Evolutionary conservation across 176 grass and related monocot genomes (phyloP).

Genomic region (Puccinellia tenuiflora): DNA sequence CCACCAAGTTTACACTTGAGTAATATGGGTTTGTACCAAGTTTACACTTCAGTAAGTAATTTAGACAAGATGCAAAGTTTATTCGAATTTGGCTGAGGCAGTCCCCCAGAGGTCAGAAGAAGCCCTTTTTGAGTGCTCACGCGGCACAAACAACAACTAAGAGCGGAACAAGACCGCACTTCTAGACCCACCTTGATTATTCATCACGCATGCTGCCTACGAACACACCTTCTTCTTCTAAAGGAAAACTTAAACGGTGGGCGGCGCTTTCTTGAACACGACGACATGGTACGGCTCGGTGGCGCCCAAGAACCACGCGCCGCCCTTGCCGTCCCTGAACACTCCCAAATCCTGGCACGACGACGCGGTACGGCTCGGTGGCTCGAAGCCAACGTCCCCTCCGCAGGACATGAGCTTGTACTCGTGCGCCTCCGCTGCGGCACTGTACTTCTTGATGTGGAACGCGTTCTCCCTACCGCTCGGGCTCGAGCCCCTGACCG

Average conservation of each 20-base stretch:
- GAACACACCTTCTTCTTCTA: neutral
- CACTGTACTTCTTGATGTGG: constrained; percentile 38
- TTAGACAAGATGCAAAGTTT: neutral
- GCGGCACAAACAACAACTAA: neutral
- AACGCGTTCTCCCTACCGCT: constrained; percentile 42
- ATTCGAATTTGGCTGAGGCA: neutral
- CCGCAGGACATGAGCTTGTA: constrained; percentile 53
- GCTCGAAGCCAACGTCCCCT: no score
- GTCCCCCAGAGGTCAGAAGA: neutral
- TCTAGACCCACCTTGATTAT: neutral
- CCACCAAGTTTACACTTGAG: no score
- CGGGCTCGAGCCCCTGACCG: neutral
- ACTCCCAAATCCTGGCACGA: constrained; percentile 36
- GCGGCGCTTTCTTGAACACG: constrained; percentile 29
- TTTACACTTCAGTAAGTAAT: neutral
- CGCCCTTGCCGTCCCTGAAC: neutral
- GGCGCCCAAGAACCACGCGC: constrained; percentile 26
- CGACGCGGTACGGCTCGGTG: no score
- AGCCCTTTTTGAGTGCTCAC: neutral
- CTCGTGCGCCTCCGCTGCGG: neutral
- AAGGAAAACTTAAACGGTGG: neutral
- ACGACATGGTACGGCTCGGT: constrained; percentile 2
- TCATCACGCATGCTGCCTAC: neutral
- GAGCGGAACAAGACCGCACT: neutral
- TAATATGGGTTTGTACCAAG: no score